Base-by-base conservation (phyloP, 148 eudicot species). In the Camellia japonica region DNA sequence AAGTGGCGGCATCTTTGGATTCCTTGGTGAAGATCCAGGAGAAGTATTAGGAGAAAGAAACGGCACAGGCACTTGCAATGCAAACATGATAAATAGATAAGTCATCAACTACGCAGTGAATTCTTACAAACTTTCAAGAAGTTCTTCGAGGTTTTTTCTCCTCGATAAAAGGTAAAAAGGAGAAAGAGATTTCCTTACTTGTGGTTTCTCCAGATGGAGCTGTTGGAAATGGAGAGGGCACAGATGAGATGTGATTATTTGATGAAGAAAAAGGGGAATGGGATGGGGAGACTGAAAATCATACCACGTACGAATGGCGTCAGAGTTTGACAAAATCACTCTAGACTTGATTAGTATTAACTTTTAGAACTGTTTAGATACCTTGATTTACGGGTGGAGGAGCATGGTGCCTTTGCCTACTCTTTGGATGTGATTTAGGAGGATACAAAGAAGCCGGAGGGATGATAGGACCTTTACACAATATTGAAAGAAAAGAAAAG, bases 1-100 rank as follows among this genome's bases (percentile, higher is more conserved):
- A n/a, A 61, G 70, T 10, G 87, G 93, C 78, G 87, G 93, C 78
- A 61, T 85, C 86, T 80, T 82, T 72, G 79, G 90, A 80, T 80
- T 76, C 86, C 79, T 83, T 84, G 88, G 81, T 68, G 90, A 76
- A 86, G 91, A 67, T 23, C 82, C 83, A 80, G 94, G 94, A 82
- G 90, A 84, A 75, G 84, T 81, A 85, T 80, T 79, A 80, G 97
- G 97, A 74, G 87, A 79, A 58, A 67, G 85, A 84, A 85, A 74
- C 46, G 93, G 90, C 82, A 82, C 93, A 46, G 93, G 90, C 82
- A 82, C 93, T 92, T 71, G 87, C 86, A 85, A 87, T 51, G 46
- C 52, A 82, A 82, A 82, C 56, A 82, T 23, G 46, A 73, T 61
- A 8, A 68, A 76, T 14, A 43, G 80, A 49, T 84, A 76, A 74